phyloP scores from a whole-genome alignment of 371 early-diverging fungal species.

The Dichotomocladium elegans region DNA sequence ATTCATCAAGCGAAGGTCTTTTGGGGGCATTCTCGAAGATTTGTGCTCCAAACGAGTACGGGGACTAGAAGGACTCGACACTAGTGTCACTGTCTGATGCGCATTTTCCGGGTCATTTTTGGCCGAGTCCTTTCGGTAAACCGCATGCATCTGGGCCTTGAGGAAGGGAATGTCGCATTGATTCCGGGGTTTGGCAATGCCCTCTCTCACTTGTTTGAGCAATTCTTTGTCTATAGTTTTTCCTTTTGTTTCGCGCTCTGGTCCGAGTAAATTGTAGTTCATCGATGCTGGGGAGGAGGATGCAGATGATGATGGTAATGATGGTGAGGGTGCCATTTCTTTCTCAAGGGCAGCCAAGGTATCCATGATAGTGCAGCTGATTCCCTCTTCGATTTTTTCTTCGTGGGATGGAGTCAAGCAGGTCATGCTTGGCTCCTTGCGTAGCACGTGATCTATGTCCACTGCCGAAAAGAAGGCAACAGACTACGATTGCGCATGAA shows the following conservation, averaged over 20 bases:
- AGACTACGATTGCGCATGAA: too few relatives aligned
- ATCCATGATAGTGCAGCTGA: constrained; percentile 51
- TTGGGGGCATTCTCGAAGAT: neutral
- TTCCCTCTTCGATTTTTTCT: constrained; percentile 59
- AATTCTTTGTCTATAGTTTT: neutral
- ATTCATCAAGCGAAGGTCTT: neutral
- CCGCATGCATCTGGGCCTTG: constrained; percentile 36
- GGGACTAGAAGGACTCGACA: neutral
- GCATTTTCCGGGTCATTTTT: neutral
- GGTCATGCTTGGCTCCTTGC: constrained; percentile 86
- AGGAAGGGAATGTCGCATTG: constrained; percentile 18
- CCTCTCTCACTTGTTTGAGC: neutral
- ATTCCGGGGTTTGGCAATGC: constrained; percentile 5
- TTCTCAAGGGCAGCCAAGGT: constrained; percentile 29
- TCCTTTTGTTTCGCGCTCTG: neutral
- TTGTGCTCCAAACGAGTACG: neutral
- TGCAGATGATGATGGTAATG: neutral
- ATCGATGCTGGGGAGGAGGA: too few relatives aligned
- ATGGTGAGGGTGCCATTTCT: neutral
- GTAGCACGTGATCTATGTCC: constrained; percentile 89
- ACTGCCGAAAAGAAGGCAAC: constrained; percentile 96
- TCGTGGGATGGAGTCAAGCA: constrained; percentile 78
- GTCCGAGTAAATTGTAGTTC: too few relatives aligned
- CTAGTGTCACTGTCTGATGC: too few relatives aligned
- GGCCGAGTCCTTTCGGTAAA: constrained; percentile 6